Evolutionary conservation across 345 rosid species (phyloP).

Genomic region (Physaria fendleri): DNA sequence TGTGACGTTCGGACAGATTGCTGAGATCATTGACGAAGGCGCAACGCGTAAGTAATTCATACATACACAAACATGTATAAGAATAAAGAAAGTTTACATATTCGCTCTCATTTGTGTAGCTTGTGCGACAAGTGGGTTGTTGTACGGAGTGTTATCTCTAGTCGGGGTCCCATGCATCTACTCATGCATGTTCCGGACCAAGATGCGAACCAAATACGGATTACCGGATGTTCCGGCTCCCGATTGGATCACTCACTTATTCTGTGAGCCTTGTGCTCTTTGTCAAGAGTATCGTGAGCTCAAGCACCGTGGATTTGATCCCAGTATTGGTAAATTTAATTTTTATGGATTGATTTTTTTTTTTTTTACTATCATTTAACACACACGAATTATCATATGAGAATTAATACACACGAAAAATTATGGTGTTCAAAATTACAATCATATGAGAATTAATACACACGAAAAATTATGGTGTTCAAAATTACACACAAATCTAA

Average conservation of each 20-base stretch:
- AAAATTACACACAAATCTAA: no score
- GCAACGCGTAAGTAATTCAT: conserved; percentile 14
- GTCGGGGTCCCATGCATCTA: conserved; percentile 29
- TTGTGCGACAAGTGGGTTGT: conserved; percentile 32
- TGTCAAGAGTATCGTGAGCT: conserved; percentile 62
- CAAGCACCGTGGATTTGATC: conserved; percentile 47
- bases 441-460: no score
- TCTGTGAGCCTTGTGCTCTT: conserved; percentile 42
- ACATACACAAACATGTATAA: not conserved
- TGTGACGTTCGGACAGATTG: conserved; percentile 49
- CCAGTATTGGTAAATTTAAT: conserved; percentile 37
- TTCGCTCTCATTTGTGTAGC: no score
- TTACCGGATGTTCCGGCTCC: conserved; percentile 46
- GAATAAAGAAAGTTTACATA: no score
- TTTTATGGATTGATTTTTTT: not conserved
- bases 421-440: no score
- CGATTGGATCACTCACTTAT: conserved; percentile 49
- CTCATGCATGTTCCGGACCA: conserved; percentile 42
- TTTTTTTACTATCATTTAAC: no score
- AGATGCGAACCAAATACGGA: conserved; percentile 39
- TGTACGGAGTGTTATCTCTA: conserved; percentile 29
- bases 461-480: no score
- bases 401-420: no score
- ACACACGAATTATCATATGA: no score
- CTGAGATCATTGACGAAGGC: conserved; percentile 42